Base-by-base conservation (phyloP, 176 grass and related monocot genomes). In the Rhynchospora breviuscula region DNA sequence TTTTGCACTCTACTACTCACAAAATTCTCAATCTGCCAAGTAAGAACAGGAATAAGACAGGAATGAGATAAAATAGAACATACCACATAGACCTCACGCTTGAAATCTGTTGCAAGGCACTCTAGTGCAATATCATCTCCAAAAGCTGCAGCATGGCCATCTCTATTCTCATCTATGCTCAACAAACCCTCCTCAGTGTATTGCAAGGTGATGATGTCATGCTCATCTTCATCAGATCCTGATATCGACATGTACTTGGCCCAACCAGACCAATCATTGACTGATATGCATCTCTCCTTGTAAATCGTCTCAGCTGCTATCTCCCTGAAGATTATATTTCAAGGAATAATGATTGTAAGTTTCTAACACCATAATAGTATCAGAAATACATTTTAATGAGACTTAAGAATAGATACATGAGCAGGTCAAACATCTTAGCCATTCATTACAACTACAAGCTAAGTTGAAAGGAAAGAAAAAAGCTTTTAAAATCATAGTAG, bases 41-140 rank as follows among this genome's bases (percentile, higher is more conserved):
- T 40, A 40, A 40, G 35, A 40, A 40, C 6, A 60, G 43, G 12
- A 74, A 85, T 59, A 78, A 21, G 5, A 40, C 63, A 75, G 5
- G 26, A 71, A 31, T 60, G 26, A 45, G n/a, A 74, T 35, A 35
- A 18, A 76, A 43, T n/a, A 59, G 79, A 6, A 88, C 86, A 77
- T 88, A 98, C 95, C 92, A 98, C 95, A 21, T 80, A 98, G 64
- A 98, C 89, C 90, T 98, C 95, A 71, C 92, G 88, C 82, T 87
- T 91, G 86, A 98, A 98, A 56, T 98, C 95, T 8, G 92, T 98
- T 79, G 95, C 92, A 1, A 98, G 88, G 89, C 91, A 93, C 77
- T 98, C 95, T 13, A 98, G 91, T 43, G 95, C 95, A 59, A 98
- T 95, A 56, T 98, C 95, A 86, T 98, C 95, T 4, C 95, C 95